Base-by-base conservation (phyloP, 352 stramenopile genomes). In the Phytophthora fragariaefolia region DNA sequence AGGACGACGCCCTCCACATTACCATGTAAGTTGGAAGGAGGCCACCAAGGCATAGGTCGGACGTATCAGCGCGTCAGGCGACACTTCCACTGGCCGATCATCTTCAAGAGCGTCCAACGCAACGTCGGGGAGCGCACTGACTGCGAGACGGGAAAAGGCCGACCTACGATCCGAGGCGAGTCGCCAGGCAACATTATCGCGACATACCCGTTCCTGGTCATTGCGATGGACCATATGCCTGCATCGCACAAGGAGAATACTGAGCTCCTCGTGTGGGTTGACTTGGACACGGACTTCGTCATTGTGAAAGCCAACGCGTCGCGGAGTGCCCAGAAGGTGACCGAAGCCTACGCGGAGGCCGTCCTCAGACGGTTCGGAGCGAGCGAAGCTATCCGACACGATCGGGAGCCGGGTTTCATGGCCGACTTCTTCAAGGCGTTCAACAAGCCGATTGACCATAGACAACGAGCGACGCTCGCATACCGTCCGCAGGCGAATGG, bases 111-210 rank as follows among this genome's bases (percentile, higher is more conserved):
- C 12, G 47, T 64, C 2, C 24, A 57, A 17, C 4, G 23, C 2
- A 51, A 46, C 12, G 23, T 64, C 2, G 32, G 46, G 4, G 2
- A 50, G 4, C 57, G 34, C 10, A 18, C 23, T 1, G 57, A 57
- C 18, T 64, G 57, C 8, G 46, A 57, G n/a, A 64, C 57, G 1
- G 22, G 46, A n/a, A n/a, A n/a, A n/a, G n/a, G n/a, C n/a, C n/a
- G n/a, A n/a, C n/a, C n/a, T n/a, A n/a, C n/a, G n/a, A n/a, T n/a
- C n/a, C n/a, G n/a, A n/a, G n/a, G n/a, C n/a, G n/a, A n/a, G n/a
- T n/a, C n/a, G n/a, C n/a, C n/a, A n/a, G n/a, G n/a, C n/a, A n/a
- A n/a, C n/a, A n/a, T n/a, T n/a, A n/a, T n/a, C n/a, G n/a, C n/a
- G n/a, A n/a, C n/a, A n/a, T n/a, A n/a, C n/a, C n/a, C n/a, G n/a